Percentiles rank a stretch among this genome's conserved stretches.
Evolutionary conservation across 116 monocot species (phyloP).

Genomic region (Phalaenopsis hybrid): DNA sequence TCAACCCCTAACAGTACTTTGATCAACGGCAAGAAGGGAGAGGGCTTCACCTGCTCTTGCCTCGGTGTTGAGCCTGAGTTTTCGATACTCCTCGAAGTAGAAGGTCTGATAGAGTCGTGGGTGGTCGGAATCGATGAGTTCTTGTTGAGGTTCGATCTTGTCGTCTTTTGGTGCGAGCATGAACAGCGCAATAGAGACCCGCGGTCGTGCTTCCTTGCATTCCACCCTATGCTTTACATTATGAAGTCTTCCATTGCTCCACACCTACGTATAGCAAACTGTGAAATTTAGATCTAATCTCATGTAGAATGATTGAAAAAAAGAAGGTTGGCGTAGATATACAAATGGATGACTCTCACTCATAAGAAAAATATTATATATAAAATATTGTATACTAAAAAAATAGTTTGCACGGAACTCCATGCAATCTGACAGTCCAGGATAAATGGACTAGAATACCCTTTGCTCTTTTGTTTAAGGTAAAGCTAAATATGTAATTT

Average conservation of each 20-base stretch:
- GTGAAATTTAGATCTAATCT: no score
- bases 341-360: no score
- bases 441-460: no score
- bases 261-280: conserved; percentile 26
- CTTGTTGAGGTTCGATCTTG: conserved; percentile 24
- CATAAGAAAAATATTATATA: no score
- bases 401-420: no score
- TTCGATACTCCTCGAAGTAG: conserved; percentile 32
- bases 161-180: conserved; percentile 55
- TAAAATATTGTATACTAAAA: no score
- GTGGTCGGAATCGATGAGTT: conserved; percentile 25
- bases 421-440: no score
- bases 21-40: conserved; percentile 8
- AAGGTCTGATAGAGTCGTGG: conserved; percentile 30
- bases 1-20: background rate
- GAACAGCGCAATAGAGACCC: conserved; percentile 52
- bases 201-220: conserved; percentile 29
- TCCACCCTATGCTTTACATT: conserved; percentile 60
- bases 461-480: no score
- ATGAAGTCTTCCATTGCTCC: conserved; percentile 61
- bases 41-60: conserved; percentile 32
- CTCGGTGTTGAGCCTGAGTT: conserved; percentile 27
- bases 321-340: background rate
- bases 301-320: background rate
- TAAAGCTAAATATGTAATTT: no score